phyloP scores from a whole-genome alignment of 495 filamentous ascomycete genomes.

The Aspergillus heteromorphus region DNA sequence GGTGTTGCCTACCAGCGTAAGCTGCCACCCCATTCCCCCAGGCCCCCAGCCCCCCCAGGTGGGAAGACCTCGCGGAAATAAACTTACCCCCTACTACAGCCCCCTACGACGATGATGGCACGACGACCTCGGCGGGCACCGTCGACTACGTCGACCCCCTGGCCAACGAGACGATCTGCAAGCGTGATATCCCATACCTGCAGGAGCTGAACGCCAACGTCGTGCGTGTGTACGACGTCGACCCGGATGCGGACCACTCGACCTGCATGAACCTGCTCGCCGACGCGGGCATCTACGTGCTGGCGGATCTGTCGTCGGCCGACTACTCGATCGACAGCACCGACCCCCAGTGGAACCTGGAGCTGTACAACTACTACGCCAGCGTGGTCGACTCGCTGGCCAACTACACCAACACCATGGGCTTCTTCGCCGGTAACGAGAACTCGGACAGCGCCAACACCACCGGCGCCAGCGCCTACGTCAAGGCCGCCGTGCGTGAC shows the following conservation, averaged over 20 bases:
- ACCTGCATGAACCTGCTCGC: constrained; percentile 78
- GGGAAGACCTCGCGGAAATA: too few relatives aligned
- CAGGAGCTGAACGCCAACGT: constrained; percentile 74
- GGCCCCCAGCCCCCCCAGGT: too few relatives aligned
- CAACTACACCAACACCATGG: constrained; percentile 76
- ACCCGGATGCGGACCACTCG: constrained; percentile 73
- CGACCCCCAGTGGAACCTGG: constrained; percentile 66
- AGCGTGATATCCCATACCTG: constrained; percentile 79
- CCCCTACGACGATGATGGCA: constrained; percentile 41
- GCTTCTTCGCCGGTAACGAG: constrained; percentile 96
- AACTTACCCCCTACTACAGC: too few relatives aligned
- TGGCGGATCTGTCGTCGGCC: constrained; percentile 82
- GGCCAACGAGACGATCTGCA: constrained; percentile 60
- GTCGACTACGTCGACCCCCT: constrained; percentile 61
- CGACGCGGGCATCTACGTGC: constrained; percentile 88
- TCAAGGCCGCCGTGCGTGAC: constrained; percentile 93
- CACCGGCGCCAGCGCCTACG: constrained; percentile 77
- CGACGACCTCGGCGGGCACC: constrained; percentile 20
- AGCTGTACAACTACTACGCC: constrained; percentile 71
- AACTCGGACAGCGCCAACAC: constrained; percentile 79
- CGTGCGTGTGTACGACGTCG: constrained; percentile 89
- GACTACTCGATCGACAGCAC: constrained; percentile 75
- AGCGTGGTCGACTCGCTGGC: constrained; percentile 70
- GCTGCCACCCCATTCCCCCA: constrained; percentile 14
- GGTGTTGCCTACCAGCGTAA: constrained; percentile 83